Evolutionary conservation across 768 basidiomycete genomes (phyloP).

Genomic region (Suillus subluteus): DNA sequence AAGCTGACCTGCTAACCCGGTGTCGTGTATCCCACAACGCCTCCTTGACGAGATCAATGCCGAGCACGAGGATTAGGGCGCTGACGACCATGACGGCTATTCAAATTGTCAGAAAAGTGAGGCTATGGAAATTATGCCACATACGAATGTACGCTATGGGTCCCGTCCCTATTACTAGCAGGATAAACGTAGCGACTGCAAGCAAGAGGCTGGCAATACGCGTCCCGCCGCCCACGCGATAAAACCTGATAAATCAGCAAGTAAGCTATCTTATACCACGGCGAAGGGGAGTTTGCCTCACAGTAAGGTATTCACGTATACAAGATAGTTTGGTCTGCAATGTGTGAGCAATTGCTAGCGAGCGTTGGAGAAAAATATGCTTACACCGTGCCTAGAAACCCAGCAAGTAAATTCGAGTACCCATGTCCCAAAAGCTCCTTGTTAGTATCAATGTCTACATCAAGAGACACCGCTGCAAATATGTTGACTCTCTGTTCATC

Average conservation of each 20-base stretch:
- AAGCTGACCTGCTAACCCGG: slow-evolving; percentile 73
- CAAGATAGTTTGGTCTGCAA: slow-evolving; percentile 78
- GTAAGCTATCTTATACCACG: background rate
- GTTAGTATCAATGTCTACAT: slow-evolving; percentile 89
- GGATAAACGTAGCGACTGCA: slow-evolving; percentile 66
- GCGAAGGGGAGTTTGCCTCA: slow-evolving; percentile 33
- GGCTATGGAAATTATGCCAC: slow-evolving; percentile 30
- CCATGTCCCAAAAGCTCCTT: slow-evolving; percentile 93
- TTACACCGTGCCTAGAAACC: slow-evolving; percentile 79
- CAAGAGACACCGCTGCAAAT: slow-evolving; percentile 76
- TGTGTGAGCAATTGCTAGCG: slow-evolving; percentile 11
- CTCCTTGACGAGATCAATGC: slow-evolving; percentile 93
- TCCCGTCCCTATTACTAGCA: slow-evolving; percentile 83
- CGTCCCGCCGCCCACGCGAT: slow-evolving; percentile 89
- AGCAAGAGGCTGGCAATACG: slow-evolving; percentile 86
- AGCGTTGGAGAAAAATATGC: slow-evolving; percentile 28
- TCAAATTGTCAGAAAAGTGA: slow-evolving; percentile 1
- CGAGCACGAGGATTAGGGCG: slow-evolving; percentile 91
- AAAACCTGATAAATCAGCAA: slow-evolving; percentile 56
- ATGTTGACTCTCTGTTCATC: background rate
- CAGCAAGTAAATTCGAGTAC: slow-evolving; percentile 85
- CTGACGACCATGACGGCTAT: slow-evolving; percentile 90
- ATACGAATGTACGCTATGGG: slow-evolving; percentile 92
- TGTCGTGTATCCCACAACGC: slow-evolving; percentile 95
- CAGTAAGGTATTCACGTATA: slow-evolving; percentile 87